phyloP scores from a whole-genome alignment of 805 yeast species.

The Candida yuanshanica region DNA sequence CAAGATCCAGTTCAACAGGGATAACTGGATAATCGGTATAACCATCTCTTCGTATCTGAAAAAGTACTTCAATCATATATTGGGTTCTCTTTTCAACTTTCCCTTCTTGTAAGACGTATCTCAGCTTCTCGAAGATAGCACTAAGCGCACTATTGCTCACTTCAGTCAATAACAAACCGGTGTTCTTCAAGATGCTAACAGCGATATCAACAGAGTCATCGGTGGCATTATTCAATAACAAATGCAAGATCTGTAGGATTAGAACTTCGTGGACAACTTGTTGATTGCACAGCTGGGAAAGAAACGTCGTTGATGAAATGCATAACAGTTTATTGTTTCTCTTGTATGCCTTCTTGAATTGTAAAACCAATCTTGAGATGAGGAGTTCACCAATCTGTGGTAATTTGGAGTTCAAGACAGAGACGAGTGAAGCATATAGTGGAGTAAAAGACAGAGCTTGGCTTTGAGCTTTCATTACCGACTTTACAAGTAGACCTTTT shows the following conservation, averaged over 20 bases:
- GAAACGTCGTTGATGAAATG: slow-evolving; percentile 38
- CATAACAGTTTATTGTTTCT: slow-evolving; percentile 40
- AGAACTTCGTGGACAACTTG: slow-evolving; percentile 52
- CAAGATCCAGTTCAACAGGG: slow-evolving; percentile 47
- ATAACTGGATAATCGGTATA: slow-evolving; percentile 36
- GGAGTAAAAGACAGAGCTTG: slow-evolving; percentile 36
- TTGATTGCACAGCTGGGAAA: slow-evolving; percentile 60
- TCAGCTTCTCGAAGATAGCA: slow-evolving; percentile 51
- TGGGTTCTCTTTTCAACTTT: slow-evolving; percentile 37
- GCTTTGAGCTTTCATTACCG: slow-evolving; percentile 49
- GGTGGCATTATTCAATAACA: slow-evolving; percentile 42
- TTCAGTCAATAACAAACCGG: slow-evolving; percentile 47
- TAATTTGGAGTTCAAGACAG: slow-evolving; percentile 58
- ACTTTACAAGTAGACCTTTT: slow-evolving; percentile 52
- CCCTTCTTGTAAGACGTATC: slow-evolving; percentile 56
- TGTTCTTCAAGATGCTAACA: slow-evolving; percentile 39
- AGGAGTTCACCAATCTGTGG: slow-evolving; percentile 65
- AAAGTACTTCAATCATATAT: slow-evolving; percentile 43
- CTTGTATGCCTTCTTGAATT: slow-evolving; percentile 50
- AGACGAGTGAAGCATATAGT: slow-evolving; percentile 50
- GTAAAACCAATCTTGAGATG: slow-evolving; percentile 45
- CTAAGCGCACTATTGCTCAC: slow-evolving; percentile 40
- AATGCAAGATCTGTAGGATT: slow-evolving; percentile 44
- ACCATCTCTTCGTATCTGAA: slow-evolving; percentile 42
- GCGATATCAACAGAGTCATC: slow-evolving; percentile 54